A percentile compares a stretch with the other conserved stretches of the same genome.
phyloP scores from a whole-genome alignment of 345 rosid species.

The Populus davidiana region DNA sequence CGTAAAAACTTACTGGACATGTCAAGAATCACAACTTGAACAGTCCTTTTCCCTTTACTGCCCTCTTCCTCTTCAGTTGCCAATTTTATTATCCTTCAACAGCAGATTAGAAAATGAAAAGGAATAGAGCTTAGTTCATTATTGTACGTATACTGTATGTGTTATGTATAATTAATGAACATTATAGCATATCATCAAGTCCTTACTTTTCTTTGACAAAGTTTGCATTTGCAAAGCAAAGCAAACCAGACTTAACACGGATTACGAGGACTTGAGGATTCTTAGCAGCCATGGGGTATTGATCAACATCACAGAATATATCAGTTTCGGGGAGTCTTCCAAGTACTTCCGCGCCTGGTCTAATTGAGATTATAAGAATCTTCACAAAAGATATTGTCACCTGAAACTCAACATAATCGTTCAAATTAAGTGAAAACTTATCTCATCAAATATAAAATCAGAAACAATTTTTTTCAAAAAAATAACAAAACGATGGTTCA shows the following conservation, averaged over 20 bases:
- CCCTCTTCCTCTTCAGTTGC: conserved; percentile 39
- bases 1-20: conserved; percentile 62
- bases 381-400: conserved; percentile 71
- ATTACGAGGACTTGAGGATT: conserved; percentile 51
- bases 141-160: too few relatives aligned
- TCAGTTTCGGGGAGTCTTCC: conserved; percentile 69
- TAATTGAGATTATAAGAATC: conserved; percentile 61
- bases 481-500: too few relatives aligned
- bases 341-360: conserved; percentile 68
- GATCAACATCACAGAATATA: conserved; percentile 51
- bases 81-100: conserved; percentile 54
- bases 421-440: not conserved
- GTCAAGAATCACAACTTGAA: conserved; percentile 68
- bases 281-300: conserved; percentile 73
- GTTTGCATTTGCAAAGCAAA: conserved; percentile 87
- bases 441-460: not conserved
- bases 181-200: too few relatives aligned
- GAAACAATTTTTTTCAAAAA: not conserved
- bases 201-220: conserved; percentile 63
- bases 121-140: not conserved
- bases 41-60: conserved; percentile 24
- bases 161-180: too few relatives aligned
- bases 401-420: conserved; percentile 29
- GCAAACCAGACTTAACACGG: conserved; percentile 70
- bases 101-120: not conserved